Conservation (phyloP, 192 early-diverging fungal genomes). For the Oehlia diaphana region DNA sequence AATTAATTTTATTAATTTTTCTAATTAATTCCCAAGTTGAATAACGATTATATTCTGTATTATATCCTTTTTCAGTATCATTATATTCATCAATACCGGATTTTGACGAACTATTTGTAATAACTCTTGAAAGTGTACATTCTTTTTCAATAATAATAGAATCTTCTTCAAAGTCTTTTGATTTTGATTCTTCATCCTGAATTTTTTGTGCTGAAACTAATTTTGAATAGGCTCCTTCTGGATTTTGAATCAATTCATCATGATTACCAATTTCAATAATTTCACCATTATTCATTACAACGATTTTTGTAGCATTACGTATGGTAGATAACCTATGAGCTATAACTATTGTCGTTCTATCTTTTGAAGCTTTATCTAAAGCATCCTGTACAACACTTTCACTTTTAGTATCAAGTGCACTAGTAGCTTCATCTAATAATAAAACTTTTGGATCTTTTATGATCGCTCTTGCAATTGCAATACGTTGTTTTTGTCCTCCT, state of each 20-base stretch:
- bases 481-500: conserved; percentile 44
- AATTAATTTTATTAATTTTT: too few species aligned
- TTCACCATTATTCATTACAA: conserved; percentile 67
- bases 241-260: conserved; percentile 57
- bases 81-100: not conserved
- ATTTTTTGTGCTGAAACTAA: conserved; percentile 64
- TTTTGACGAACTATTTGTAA: not conserved
- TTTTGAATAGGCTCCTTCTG: conserved; percentile 49
- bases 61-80: not conserved
- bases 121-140: not conserved
- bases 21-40: too few species aligned
- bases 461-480: conserved; percentile 92
- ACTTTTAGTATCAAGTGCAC: conserved; percentile 80
- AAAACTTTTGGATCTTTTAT: conserved; percentile 87
- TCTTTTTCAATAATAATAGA: not conserved
- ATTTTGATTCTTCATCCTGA: not conserved
- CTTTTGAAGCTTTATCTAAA: conserved; percentile 63
- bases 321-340: conserved; percentile 87
- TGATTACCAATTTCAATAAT: conserved; percentile 75
- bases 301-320: conserved; percentile 75
- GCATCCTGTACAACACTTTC: conserved; percentile 79
- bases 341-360: conserved; percentile 83
- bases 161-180: not conserved
- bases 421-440: conserved; percentile 89
- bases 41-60: too few species aligned